A percentile compares a stretch with the other conserved stretches of the same genome.
Conservation (phyloP, 2,329 filamentous ascomycete species). For the Paramyrothecium sp. region DNA sequence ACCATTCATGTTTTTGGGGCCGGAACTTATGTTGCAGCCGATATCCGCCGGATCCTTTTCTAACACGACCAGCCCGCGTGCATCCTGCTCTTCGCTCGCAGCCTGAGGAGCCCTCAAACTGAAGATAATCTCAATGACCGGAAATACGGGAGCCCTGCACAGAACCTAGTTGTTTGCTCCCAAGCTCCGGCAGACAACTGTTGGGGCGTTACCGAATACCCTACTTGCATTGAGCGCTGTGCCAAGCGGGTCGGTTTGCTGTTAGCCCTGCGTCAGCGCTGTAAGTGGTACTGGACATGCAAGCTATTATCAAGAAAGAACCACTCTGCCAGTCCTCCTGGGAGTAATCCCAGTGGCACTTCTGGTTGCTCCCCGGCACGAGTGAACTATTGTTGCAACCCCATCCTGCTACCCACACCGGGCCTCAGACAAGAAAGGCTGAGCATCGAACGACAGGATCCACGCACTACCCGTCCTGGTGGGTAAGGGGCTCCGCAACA, state of each 20-base stretch:
- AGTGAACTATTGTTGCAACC: background rate
- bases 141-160: too few relatives aligned
- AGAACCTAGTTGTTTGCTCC: too few relatives aligned
- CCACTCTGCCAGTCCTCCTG: background rate
- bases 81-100: too few relatives aligned
- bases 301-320: background rate
- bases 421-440: background rate
- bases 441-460: background rate
- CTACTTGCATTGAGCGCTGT: too few relatives aligned
- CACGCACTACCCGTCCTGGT: background rate
- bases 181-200: too few relatives aligned
- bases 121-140: too few relatives aligned
- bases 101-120: too few relatives aligned
- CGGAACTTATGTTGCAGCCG: background rate
- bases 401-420: background rate
- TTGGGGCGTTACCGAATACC: too few relatives aligned
- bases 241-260: too few relatives aligned
- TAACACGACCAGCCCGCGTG: background rate
- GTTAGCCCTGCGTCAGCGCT: too few relatives aligned
- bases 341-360: background rate
- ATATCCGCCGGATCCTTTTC: background rate
- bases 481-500: background rate
- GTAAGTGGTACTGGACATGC: background rate
- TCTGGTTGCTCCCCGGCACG: background rate
- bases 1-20: background rate